Evolutionary conservation across 495 filamentous ascomycete genomes (phyloP).

Genomic region (Neurospora hispaniola): DNA sequence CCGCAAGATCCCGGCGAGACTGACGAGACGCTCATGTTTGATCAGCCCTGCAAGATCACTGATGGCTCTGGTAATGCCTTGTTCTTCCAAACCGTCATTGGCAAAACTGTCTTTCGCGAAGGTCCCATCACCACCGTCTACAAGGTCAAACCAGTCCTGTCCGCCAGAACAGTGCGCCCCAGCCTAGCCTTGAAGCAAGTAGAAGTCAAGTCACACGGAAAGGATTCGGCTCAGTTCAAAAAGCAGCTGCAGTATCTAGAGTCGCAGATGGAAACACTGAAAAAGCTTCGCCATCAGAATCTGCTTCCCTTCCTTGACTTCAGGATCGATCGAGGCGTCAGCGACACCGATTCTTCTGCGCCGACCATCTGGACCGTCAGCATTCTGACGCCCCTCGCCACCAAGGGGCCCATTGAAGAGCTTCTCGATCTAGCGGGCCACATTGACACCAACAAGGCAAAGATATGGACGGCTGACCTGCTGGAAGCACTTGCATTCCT

Average conservation of each 20-base stretch:
- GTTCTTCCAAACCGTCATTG: conserved; percentile 53
- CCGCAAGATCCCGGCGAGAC: conserved; percentile 19
- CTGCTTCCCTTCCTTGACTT: conserved; percentile 70
- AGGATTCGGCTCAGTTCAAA: conserved; percentile 48
- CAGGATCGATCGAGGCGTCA: conserved; percentile 49
- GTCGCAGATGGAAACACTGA: conserved; percentile 57
- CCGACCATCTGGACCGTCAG: conserved; percentile 61
- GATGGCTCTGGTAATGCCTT: conserved; percentile 45
- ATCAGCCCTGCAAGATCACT: conserved; percentile 52
- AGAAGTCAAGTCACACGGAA: conserved; percentile 44
- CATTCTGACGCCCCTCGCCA: conserved; percentile 64
- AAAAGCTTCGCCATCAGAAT: conserved; percentile 64
- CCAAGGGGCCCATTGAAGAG: conserved; percentile 74
- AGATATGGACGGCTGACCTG: conserved; percentile 81
- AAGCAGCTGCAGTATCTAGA: conserved; percentile 57
- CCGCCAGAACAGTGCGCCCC: conserved; percentile 40
- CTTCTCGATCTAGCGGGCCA: conserved; percentile 65
- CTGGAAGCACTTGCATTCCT: conserved; percentile 81
- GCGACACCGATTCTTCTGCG: conserved; percentile 25
- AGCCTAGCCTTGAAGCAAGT: conserved; percentile 63
- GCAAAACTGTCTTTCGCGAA: conserved; percentile 46
- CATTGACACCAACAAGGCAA: conserved; percentile 59
- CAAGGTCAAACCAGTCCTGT: conserved; percentile 54
- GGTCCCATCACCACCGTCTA: conserved; percentile 51
- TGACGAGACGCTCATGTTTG: conserved; percentile 48